Conservation (phyloP, 2,329 filamentous ascomycete species). For the Neofusicoccum sp. region DNA sequence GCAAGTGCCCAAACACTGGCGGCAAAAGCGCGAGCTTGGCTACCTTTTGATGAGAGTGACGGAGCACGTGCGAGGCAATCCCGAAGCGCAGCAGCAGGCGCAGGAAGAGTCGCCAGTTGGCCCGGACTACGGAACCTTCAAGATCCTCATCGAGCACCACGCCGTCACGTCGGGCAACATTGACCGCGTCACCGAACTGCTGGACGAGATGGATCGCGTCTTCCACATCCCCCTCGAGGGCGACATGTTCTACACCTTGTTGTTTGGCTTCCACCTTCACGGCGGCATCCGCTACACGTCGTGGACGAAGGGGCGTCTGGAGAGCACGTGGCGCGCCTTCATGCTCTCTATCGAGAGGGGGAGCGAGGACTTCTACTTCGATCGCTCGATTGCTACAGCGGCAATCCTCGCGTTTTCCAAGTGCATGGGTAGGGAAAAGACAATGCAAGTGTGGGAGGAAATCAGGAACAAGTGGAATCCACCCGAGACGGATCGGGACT, state of each 20-base stretch:
- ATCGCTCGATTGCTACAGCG: constrained; percentile 60
- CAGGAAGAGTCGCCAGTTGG: constrained; percentile 68
- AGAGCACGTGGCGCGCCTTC: constrained; percentile 68
- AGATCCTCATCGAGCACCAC: constrained; percentile 76
- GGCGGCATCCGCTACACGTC: constrained; percentile 66
- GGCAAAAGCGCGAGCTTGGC: constrained; percentile 47
- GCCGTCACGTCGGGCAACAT: constrained; percentile 71
- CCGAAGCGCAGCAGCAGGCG: constrained; percentile 56
- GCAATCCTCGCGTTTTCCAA: constrained; percentile 65
- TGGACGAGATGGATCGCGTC: constrained; percentile 79
- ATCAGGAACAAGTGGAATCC: constrained; percentile 44
- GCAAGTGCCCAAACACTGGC: constrained; percentile 42
- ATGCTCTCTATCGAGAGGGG: constrained; percentile 26
- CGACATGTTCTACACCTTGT: constrained; percentile 76
- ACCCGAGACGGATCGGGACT: constrained; percentile 37
- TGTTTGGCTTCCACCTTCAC: constrained; percentile 78
- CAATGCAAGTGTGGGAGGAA: constrained; percentile 59
- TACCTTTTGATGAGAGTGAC: constrained; percentile 51
- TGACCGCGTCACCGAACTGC: constrained; percentile 66
- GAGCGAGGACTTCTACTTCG: constrained; percentile 33
- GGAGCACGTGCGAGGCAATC: constrained; percentile 41
- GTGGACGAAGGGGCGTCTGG: constrained; percentile 74
- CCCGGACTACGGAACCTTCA: constrained; percentile 78
- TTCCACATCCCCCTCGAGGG: constrained; percentile 68
- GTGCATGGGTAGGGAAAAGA: constrained; percentile 56